Evolutionary conservation across 345 rosid species (phyloP).

Genomic region (Raphanus sativus): DNA sequence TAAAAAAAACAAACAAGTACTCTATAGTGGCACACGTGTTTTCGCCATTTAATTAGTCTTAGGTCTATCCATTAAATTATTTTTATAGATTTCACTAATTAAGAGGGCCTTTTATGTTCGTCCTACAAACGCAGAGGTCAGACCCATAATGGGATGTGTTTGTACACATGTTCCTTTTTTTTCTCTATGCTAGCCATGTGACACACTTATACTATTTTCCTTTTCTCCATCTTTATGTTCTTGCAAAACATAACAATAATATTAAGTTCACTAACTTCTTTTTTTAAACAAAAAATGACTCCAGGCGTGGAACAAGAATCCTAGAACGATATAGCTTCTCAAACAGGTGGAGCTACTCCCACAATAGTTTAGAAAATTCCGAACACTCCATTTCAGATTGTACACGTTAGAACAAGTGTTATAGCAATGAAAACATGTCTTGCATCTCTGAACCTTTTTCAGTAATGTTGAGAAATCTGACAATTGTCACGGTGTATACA

Average conservation of each 20-base stretch:
- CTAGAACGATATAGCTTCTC: not conserved
- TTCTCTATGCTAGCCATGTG: slow-evolving; percentile 29
- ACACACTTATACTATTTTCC: slow-evolving; percentile 5
- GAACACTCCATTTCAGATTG: not conserved
- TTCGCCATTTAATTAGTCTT: not conserved
- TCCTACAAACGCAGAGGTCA: slow-evolving; percentile 34
- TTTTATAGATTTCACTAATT: not conserved
- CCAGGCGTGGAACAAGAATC: not conserved
- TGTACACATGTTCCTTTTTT: slow-evolving; percentile 28
- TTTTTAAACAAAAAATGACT: not conserved
- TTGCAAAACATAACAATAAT: not conserved
- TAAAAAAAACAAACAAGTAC: slow-evolving; percentile 8
- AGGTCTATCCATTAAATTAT: not conserved
- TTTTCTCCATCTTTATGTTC: not conserved
- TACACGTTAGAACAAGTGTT: not conserved
- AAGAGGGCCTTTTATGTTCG: slow-evolving; percentile 20
- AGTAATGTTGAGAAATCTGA: not conserved
- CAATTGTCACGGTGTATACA: not conserved
- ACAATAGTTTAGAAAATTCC: not conserved
- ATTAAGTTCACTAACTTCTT: not conserved
- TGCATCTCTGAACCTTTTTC: not conserved
- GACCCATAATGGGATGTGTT: slow-evolving; percentile 32
- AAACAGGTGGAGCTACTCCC: not conserved
- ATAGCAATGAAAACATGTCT: not conserved
- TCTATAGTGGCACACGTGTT: slow-evolving; percentile 28